Evolutionary conservation across 257 asterid species (phyloP), one percentile per base, ranked within the genome.

Genomic region (Solanum sitiens): DNA sequence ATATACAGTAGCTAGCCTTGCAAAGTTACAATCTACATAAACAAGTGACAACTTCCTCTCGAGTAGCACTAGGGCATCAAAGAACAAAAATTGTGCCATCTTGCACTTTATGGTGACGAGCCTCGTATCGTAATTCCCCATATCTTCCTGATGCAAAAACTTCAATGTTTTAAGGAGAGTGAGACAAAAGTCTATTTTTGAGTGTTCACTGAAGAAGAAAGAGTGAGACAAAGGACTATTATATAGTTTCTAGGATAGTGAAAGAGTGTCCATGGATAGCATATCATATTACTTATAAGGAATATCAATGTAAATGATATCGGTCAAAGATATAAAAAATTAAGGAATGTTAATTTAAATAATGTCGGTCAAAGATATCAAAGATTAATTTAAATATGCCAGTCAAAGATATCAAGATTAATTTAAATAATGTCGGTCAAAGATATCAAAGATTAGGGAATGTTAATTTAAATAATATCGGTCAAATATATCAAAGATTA

Each of bases 21-120:
- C 98, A 87, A 91, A 50, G 89, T 95, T 90, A 82, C 0, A 87
- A 87, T 95, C 98, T 75, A 98, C 98, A 65, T 4, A 40, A 86
- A 95, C 95, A 90, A 95, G 98, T 33, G 99, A 95, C 18, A 98
- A 99, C 87, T 99, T 93, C 91, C 92, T 97, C 92, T 97, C 99
- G 4, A 35, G 99, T 90, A 95, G 92, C 74, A 98, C 98, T 0
- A 98, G 98, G 89, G 96, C 98, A 94, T 92, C 98, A 63, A 97
- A 96, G 65, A 95, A 86, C 89, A 97, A 89, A 85, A 92, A 89
- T 56, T 89, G 92, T 45, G 68, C 80, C 35, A 33, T 4, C 37
- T 35, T 92, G 30, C 89, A 92, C 89, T 85, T 93, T 96, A 97
- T 85, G 37, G 89, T 53, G 87, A 93, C 95, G 50, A 37, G 23